A percentile compares a stretch with the other conserved stretches of the same genome.
phyloP scores from a whole-genome alignment of 345 rosid genomes.

The Salix exigua region DNA sequence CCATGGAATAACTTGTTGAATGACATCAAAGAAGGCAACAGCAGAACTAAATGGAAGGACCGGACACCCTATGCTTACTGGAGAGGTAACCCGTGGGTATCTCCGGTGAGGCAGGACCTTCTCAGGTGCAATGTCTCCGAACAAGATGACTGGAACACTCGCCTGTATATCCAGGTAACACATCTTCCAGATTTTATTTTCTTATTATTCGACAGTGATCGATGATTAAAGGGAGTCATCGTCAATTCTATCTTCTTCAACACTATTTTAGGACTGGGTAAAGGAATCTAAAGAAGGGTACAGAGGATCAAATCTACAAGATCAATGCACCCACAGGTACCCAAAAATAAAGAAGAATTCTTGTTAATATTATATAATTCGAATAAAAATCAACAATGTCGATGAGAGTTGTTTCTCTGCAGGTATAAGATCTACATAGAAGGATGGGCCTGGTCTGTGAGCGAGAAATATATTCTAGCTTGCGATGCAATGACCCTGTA shows the following conservation, averaged over 20 bases:
- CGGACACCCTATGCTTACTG: slow-evolving; percentile 60
- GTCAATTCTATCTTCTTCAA: background rate
- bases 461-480: slow-evolving; percentile 76
- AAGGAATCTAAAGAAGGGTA: slow-evolving; percentile 34
- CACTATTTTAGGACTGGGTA: slow-evolving; percentile 34
- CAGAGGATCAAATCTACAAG: slow-evolving; percentile 38
- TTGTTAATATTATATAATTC: background rate
- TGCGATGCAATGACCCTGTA: slow-evolving; percentile 60
- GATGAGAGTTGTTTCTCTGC: background rate
- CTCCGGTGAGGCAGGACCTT: slow-evolving; percentile 37
- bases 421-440: slow-evolving; percentile 73
- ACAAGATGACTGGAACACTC: slow-evolving; percentile 23
- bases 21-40: slow-evolving; percentile 41
- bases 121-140: slow-evolving; percentile 27
- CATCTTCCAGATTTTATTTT: no score
- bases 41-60: slow-evolving; percentile 49
- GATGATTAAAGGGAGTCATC: no score
- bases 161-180: background rate
- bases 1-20: slow-evolving; percentile 38
- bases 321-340: slow-evolving; percentile 58
- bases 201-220: no score
- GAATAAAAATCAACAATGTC: no score
- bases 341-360: no score
- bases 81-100: slow-evolving; percentile 37
- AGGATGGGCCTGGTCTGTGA: slow-evolving; percentile 83